Evolutionary conservation across 2,329 filamentous ascomycete genomes (phyloP).

Genomic region (Uncinocarpus reesii): DNA sequence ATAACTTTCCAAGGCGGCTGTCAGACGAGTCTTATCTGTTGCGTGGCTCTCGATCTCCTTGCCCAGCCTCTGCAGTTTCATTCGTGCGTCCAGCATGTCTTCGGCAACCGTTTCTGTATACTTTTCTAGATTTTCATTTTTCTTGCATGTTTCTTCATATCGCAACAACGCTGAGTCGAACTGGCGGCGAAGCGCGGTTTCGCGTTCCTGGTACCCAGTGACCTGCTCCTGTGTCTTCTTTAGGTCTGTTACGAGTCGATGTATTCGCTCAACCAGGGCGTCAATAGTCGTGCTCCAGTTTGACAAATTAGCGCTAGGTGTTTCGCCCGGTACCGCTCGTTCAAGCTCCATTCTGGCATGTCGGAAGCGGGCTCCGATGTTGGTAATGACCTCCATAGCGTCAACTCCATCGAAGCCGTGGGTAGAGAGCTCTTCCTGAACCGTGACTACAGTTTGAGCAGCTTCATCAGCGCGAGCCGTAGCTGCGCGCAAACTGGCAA

Average conservation of each 20-base stretch:
- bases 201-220: constrained; percentile 28
- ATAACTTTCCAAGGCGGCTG: constrained; percentile 36
- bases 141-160: constrained; percentile 30
- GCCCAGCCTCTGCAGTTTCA: constrained; percentile 36
- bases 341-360: constrained; percentile 38
- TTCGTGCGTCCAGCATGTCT: constrained; percentile 38
- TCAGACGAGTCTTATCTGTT: constrained; percentile 35
- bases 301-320: constrained; percentile 27
- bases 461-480: constrained; percentile 33
- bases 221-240: constrained; percentile 27
- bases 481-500: constrained; percentile 29
- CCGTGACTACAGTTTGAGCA: constrained; percentile 27
- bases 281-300: constrained; percentile 34
- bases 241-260: constrained; percentile 28
- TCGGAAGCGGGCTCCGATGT: constrained; percentile 34
- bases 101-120: constrained; percentile 34
- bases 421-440: constrained; percentile 28
- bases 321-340: constrained; percentile 37
- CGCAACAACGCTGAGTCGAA: constrained; percentile 35
- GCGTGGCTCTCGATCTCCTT: constrained; percentile 33
- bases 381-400: constrained; percentile 26
- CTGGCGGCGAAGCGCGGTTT: constrained; percentile 35
- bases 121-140: constrained; percentile 32
- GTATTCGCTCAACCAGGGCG: constrained; percentile 32
- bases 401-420: constrained; percentile 32